These are phyloP conservation scores for Phlyctochytrium arcticum DNA, from an alignment of 192 early-diverging fungal genomes.

Conservation along the genomic window DNA sequence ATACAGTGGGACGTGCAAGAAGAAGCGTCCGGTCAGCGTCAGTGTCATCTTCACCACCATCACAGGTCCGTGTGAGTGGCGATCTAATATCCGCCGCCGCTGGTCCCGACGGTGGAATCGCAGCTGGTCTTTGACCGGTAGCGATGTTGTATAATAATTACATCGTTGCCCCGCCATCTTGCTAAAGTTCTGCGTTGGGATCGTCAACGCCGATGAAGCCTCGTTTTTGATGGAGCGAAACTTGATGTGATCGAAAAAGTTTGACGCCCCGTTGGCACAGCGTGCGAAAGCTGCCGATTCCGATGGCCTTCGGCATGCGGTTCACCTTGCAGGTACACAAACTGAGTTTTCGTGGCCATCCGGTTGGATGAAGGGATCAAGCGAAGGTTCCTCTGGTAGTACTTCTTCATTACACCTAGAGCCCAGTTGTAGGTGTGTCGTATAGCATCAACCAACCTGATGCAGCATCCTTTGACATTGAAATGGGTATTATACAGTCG, in stretches of 20 bases:
- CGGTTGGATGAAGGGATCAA: neutral
- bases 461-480: no score
- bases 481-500: no score
- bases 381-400: neutral
- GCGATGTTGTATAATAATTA: neutral
- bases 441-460: no score
- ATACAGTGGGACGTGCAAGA: constrained; percentile 14
- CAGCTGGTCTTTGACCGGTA: neutral
- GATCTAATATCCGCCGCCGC: neutral
- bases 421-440: constrained; percentile 5
- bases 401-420: neutral
- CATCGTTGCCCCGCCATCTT: constrained; percentile 5
- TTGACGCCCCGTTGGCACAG: neutral
- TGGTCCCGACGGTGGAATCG: constrained; percentile 1
- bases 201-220: no score
- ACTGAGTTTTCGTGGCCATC: neutral
- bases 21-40: constrained; percentile 17
- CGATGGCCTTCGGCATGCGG: constrained; percentile 1
- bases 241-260: neutral
- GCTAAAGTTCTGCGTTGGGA: constrained; percentile 3
- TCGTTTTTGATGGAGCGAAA: neutral
- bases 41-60: constrained; percentile 13
- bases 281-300: no score
- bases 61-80: neutral
- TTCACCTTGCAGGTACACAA: neutral